Evolutionary conservation across 2,329 filamentous ascomycete species (phyloP).

Genomic region (Chalaropsis thielavioides): DNA sequence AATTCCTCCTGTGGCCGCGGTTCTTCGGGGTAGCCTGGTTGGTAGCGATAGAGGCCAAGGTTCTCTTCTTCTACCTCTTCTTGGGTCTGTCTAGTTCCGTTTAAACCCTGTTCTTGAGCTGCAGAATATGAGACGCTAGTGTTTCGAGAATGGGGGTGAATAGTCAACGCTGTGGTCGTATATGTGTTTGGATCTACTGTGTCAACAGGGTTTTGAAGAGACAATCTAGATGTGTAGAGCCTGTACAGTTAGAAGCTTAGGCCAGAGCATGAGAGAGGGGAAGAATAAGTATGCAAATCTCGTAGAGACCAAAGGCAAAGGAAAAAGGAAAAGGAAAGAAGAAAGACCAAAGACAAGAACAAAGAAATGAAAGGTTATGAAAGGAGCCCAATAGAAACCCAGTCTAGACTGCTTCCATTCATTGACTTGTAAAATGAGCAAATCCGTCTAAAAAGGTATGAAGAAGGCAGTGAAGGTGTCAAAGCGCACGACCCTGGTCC

Average conservation of each 20-base stretch:
- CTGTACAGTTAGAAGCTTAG: background rate
- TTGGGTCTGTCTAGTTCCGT: background rate
- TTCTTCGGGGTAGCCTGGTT: background rate
- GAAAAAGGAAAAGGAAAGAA: background rate
- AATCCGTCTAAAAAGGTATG: background rate
- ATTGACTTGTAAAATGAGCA: conserved; percentile 6
- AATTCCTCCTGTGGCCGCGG: background rate
- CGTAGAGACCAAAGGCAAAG: background rate
- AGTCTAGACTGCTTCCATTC: conserved; percentile 4
- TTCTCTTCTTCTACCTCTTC: background rate
- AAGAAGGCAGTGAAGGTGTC: conserved; percentile 4
- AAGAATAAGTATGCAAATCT: background rate
- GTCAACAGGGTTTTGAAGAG: conserved; percentile 10
- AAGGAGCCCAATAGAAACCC: background rate
- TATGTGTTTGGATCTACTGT: conserved; percentile 4
- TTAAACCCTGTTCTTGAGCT: background rate
- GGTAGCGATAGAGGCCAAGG: background rate
- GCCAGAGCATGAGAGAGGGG: background rate
- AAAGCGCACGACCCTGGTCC: conserved; percentile 10
- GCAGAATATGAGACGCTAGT: conserved; percentile 13
- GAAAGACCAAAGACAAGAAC: background rate
- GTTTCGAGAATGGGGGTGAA: conserved; percentile 12
- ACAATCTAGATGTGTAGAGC: conserved; percentile 2
- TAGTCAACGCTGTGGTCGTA: background rate
- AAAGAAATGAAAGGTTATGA: background rate